Evolutionary conservation across 352 stramenopile species (phyloP).

Genomic region (Pythium myriotylum): DNA sequence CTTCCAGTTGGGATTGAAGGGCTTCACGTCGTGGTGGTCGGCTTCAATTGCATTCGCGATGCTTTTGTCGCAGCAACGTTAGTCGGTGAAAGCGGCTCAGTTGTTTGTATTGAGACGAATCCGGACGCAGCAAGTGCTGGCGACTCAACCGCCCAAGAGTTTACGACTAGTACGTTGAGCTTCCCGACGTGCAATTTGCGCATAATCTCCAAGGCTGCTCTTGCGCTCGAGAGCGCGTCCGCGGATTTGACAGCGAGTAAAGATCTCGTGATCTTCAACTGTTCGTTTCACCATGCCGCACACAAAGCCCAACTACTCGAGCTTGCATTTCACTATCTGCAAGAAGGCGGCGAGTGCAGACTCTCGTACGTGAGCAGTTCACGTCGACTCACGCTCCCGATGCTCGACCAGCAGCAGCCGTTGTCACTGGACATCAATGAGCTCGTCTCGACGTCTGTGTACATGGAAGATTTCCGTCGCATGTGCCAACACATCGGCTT

Average conservation of each 20-base stretch:
- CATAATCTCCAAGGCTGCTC: constrained; percentile 3
- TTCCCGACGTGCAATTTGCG: constrained; percentile 39
- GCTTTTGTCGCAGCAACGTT: constrained; percentile 44
- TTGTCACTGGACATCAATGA: not conserved
- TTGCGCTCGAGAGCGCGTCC: constrained; percentile 1
- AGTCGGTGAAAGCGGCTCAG: constrained; percentile 42
- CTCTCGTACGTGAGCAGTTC: constrained; percentile 22
- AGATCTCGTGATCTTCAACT: constrained; percentile 50
- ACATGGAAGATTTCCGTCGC: constrained; percentile 51
- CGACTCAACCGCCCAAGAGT: constrained; percentile 2
- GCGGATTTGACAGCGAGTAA: constrained; percentile 1
- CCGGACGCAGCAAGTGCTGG: constrained; percentile 12
- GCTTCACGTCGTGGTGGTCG: constrained; percentile 44
- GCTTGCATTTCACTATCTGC: constrained; percentile 38
- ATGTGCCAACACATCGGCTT: constrained; percentile 43
- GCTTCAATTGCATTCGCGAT: constrained; percentile 45
- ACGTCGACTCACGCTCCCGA: constrained; percentile 6
- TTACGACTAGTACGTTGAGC: constrained; percentile 25
- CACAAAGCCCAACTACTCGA: constrained; percentile 38
- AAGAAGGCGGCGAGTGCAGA: constrained; percentile 53
- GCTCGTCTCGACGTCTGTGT: constrained; percentile 18
- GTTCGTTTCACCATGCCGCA: constrained; percentile 40
- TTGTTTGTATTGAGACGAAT: constrained; percentile 48
- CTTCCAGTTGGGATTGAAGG: constrained; percentile 36
- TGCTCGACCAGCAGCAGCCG: not conserved